Percentiles rank a stretch among this genome's conserved stretches.
Conservation (phyloP, 768 basidiomycete genomes). For the Nevesoporus exiguus region DNA sequence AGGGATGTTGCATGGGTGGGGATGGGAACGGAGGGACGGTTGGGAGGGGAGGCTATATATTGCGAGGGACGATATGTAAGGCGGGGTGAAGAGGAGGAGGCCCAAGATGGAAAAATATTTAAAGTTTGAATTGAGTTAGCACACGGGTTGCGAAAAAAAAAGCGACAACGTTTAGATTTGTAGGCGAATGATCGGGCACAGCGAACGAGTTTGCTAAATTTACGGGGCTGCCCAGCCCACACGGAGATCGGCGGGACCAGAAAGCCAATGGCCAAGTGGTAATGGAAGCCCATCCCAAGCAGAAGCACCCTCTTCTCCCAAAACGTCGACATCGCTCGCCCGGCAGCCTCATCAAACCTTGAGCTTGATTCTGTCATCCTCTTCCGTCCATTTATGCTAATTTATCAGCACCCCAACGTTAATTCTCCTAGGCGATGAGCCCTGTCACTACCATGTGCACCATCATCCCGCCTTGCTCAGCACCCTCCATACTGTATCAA, state of each 20-base stretch:
- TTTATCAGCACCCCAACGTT: constrained; percentile 12
- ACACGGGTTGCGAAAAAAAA: constrained; percentile 13
- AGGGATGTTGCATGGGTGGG: constrained; percentile 66
- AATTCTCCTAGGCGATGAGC: constrained; percentile 11
- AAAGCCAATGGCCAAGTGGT: constrained; percentile 9
- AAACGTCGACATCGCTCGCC: neutral
- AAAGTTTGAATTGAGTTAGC: constrained; percentile 59
- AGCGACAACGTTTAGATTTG: constrained; percentile 11
- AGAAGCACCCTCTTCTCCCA: neutral
- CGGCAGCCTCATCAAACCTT: constrained; percentile 26
- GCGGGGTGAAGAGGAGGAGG: constrained; percentile 22
- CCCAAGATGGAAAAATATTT: constrained; percentile 38
- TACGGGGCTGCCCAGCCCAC: neutral
- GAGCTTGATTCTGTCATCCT: neutral
- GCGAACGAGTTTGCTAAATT: neutral
- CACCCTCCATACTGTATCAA: neutral
- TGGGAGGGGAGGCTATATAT: constrained; percentile 36
- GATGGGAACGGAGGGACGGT: constrained; percentile 24
- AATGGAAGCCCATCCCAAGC: constrained; percentile 13
- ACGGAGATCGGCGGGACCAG: constrained; percentile 17
- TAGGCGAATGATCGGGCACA: constrained; percentile 22
- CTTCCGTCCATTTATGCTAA: neutral
- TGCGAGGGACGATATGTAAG: constrained; percentile 20
- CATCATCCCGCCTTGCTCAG: neutral
- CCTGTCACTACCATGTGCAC: neutral